Evolutionary conservation across 306 rosid species (phyloP).

Genomic region (Trichosanthes truncata): DNA sequence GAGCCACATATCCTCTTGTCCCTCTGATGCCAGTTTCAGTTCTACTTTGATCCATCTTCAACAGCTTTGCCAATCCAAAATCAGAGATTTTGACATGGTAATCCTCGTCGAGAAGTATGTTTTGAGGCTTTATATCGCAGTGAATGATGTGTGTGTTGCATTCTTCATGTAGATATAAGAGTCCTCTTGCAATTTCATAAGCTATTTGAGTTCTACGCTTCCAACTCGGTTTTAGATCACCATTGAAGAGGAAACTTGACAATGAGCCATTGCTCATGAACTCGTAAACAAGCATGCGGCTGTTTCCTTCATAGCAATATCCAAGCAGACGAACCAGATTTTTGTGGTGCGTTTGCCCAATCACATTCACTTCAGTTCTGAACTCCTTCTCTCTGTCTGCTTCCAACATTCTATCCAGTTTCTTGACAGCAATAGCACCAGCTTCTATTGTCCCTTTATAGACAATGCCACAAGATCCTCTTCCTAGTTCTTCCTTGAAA

Average conservation of each 20-base stretch:
- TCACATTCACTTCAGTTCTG: constrained; percentile 11
- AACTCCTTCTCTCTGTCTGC: constrained; percentile 24
- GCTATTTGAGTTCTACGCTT: constrained; percentile 20
- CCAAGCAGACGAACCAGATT: constrained; percentile 26
- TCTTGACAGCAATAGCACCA: constrained; percentile 21
- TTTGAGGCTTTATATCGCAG: constrained; percentile 14
- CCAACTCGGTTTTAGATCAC: constrained; percentile 23
- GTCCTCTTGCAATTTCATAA: not conserved
- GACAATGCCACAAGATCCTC: constrained; percentile 24
- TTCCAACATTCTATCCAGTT: constrained; percentile 7
- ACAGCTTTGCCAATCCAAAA: constrained; percentile 29
- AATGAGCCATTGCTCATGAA: constrained; percentile 29
- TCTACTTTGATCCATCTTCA: constrained; percentile 1
- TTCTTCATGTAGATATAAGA: constrained; percentile 18
- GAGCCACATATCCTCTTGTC: constrained; percentile 3
- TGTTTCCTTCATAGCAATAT: constrained; percentile 25
- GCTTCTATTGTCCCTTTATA: constrained; percentile 1
- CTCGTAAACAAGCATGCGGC: constrained; percentile 28
- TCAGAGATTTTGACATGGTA: constrained; percentile 23
- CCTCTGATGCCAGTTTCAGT: constrained; percentile 5
- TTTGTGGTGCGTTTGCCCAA: constrained; percentile 25
- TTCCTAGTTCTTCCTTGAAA: constrained; percentile 27
- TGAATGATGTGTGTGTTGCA: constrained; percentile 24
- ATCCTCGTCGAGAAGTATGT: constrained; percentile 27
- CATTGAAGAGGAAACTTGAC: constrained; percentile 16